Base-by-base conservation (phyloP, 352 stramenopile species). In the Phytophthora citricola region DNA sequence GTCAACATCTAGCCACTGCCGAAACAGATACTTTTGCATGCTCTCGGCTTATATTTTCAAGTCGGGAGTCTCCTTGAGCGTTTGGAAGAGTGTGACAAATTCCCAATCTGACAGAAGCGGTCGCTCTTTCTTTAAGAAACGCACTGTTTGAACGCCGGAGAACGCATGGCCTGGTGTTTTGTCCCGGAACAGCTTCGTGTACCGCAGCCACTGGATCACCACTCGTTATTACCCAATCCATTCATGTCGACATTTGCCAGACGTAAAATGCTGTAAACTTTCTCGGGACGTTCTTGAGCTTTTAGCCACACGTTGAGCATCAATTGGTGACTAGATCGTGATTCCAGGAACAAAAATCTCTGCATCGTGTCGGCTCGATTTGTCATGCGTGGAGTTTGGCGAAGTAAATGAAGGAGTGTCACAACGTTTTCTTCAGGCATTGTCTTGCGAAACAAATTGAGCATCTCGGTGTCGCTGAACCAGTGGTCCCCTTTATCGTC, bases 31-130 rank as follows among this genome's bases (percentile, higher is more conserved):
- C 7, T 6, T 34, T 12, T 60, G 40, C 41, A 60, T 44, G 29
- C 27, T 60, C 9, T 51, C 53, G 34, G 40, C 40, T 17, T 52
- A n/a, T 5, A 6, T 51, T 43, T 51, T 60, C 12, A 44, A 17
- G 3, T 60, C 27, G 9, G 53, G 41, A 4, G 4, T 14, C 2
- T 38, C 17, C 41, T 44, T 51, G 1, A 60, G 38, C 5, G 14
- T 6, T 24, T 60, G 53, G 8, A 51, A 60, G 4, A 52, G 17
- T 22, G 2, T 36, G n/a, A 15, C 27, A 4, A 52, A 60, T 12
- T 44, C 0, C 20, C 20, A 48, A 3, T 27, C 27, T 0, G 10
- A 14, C 7, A 7, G 24, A 4, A 29, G 3, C 7, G 8, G 24
- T 9, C 5, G 17, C 5, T 26, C 26, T 4, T 58, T 11, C 24